These are phyloP conservation scores for Tulasnella sp. DNA, from an alignment of 768 basidiomycete genomes.

Conservation along the genomic window DNA sequence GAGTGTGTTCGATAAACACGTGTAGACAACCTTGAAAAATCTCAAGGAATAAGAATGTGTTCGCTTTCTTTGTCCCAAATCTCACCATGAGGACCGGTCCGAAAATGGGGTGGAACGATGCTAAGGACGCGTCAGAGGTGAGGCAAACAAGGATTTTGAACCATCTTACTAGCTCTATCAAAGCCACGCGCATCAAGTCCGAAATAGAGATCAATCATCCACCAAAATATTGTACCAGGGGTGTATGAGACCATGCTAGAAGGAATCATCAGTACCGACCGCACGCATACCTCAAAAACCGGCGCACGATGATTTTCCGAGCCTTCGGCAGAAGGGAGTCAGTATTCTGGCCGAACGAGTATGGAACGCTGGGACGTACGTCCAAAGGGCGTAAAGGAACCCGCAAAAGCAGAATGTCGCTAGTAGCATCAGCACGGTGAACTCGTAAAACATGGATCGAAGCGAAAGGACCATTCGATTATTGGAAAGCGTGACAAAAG, in stretches of 20 bases:
- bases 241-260: slow-evolving; percentile 14
- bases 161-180: slow-evolving; percentile 54
- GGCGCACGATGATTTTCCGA: not conserved
- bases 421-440: slow-evolving; percentile 67
- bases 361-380: slow-evolving; percentile 48
- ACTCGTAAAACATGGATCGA: slow-evolving; percentile 89
- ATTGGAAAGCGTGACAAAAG: slow-evolving; percentile 75
- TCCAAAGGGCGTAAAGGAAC: slow-evolving; percentile 88
- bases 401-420: slow-evolving; percentile 86
- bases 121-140: slow-evolving; percentile 26
- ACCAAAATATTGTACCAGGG: slow-evolving; percentile 66
- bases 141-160: not conserved
- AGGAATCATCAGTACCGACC: too few species aligned
- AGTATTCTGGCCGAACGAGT: too few species aligned
- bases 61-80: not conserved
- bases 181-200: slow-evolving; percentile 93
- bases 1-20: slow-evolving; percentile 83
- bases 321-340: too few species aligned
- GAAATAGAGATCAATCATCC: slow-evolving; percentile 88
- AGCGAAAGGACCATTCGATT: slow-evolving; percentile 44
- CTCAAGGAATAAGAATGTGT: not conserved
- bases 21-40: slow-evolving; percentile 58
- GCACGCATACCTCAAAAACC: too few species aligned
- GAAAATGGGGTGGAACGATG: slow-evolving; percentile 70
- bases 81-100: slow-evolving; percentile 61